Base-by-base conservation (phyloP, 108 stramenopile genomes). In the Cyclotella kingstonii region DNA sequence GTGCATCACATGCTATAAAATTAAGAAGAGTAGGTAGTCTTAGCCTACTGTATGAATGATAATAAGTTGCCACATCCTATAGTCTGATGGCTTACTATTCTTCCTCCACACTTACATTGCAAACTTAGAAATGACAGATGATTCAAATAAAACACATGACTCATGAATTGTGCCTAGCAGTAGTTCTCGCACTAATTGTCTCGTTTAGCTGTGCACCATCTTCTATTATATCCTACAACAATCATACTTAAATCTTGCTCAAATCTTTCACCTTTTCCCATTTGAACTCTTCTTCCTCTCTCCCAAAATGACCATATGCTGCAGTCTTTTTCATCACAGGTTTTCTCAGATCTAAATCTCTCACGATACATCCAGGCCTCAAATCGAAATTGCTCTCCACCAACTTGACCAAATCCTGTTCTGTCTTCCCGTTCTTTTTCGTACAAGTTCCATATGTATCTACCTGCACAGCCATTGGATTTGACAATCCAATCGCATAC, bases 291-390 rank as follows among this genome's bases (percentile, higher is more conserved):
- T 95, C 80, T 66, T 98, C 97, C 18, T 93, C 85, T 31, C 97
- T 95, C 44, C 97, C 97, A 77, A 98, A 98, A 76, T 98, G 96
- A 44, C 97, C 95, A 71, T 96, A 98, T 28, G 97, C 95, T 31
- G 97, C 94, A 15, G 97, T 98, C 82, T 97, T 96, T 74, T 92
- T 91, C 88, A 98, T 90, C 31, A 96, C 69, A 30, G 97, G 94
- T 26, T 88, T 84, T 15, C 85, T 86, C 63, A 98, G 79, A 60
- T 96, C 77, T 49, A 98, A 75, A 74, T 98, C 97, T 49, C 94
- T 94, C 43, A 96, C 86, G 63, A 98, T 96, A 64, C 91, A 91
- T 22, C 97, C 96, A 35, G 95, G 93, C 45, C 96, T 84, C 35
- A 98, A 81, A 66, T 98, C 97, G 68, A 98, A 98, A 66, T 98